These are phyloP conservation scores for Sequoia sempervirens DNA, from an alignment of 75 land plant species.

Conservation along the genomic window DNA sequence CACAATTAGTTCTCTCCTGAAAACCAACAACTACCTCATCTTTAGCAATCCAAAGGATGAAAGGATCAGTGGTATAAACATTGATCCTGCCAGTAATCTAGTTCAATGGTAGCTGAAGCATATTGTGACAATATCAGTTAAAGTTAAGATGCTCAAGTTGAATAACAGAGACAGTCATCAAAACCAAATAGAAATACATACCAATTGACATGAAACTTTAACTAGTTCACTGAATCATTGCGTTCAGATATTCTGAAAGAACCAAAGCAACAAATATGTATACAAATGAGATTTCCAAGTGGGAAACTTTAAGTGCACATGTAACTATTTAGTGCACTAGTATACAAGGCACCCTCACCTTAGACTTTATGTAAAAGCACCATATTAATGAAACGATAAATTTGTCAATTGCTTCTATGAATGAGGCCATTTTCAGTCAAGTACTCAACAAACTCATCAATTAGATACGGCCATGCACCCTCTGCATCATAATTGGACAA, in stretches of 20 bases:
- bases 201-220: background rate
- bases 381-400: background rate
- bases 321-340: background rate
- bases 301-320: background rate
- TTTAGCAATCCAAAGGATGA: background rate
- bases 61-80: background rate
- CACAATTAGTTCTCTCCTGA: background rate
- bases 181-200: background rate
- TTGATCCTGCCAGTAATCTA: background rate
- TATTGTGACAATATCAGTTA: background rate
- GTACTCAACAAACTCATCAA: conserved; percentile 95
- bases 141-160: background rate
- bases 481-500: conserved; percentile 88
- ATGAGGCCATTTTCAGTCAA: conserved; percentile 64
- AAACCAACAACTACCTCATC: background rate
- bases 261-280: background rate
- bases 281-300: background rate
- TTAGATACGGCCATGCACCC: conserved; percentile 96
- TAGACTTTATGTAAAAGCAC: background rate
- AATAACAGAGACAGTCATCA: background rate
- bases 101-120: background rate
- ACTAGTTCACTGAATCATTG: background rate
- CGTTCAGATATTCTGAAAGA: background rate
- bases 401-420: conserved; percentile 13
- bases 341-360: conserved; percentile 1